phyloP scores from a whole-genome alignment of 805 yeast species.

The Barnettozyma pratensis region DNA sequence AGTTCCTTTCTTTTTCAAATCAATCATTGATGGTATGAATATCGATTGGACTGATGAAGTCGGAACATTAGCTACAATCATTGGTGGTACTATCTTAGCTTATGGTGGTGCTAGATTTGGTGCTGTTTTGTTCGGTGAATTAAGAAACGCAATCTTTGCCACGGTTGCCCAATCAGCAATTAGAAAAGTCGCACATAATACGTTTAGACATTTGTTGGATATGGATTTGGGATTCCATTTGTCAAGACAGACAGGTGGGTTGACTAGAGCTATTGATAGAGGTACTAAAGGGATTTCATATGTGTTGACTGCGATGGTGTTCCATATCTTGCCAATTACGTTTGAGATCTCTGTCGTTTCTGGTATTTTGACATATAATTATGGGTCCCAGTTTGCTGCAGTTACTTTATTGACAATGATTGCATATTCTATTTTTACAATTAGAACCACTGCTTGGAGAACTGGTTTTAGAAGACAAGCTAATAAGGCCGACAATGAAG shows the following conservation, averaged over 20 bases:
- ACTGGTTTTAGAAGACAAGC: constrained; percentile 86
- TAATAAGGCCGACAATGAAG: constrained; percentile 88
- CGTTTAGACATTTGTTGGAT: constrained; percentile 76
- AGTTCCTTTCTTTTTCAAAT: constrained; percentile 91
- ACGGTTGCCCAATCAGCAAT: constrained; percentile 94
- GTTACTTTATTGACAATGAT: constrained; percentile 85
- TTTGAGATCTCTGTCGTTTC: constrained; percentile 92
- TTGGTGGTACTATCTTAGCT: constrained; percentile 68
- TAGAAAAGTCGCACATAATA: constrained; percentile 79
- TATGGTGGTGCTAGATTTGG: constrained; percentile 95
- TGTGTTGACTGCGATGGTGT: constrained; percentile 94
- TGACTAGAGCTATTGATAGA: constrained; percentile 93
- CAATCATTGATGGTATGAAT: constrained; percentile 88
- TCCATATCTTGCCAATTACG: constrained; percentile 89
- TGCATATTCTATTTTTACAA: constrained; percentile 83
- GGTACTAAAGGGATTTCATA: constrained; percentile 97
- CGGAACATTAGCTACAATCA: constrained; percentile 55
- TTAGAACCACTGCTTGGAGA: constrained; percentile 94
- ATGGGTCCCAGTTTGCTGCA: constrained; percentile 83
- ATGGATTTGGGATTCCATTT: constrained; percentile 89
- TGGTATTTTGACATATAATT: constrained; percentile 89
- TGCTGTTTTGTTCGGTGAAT: constrained; percentile 88
- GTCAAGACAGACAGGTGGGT: constrained; percentile 90
- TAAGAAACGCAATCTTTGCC: constrained; percentile 93
- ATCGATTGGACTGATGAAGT: constrained; percentile 74